Evolutionary conservation across 352 stramenopile species (phyloP), one percentile per base, ranked within the genome.

Genomic region (Phytophthora megakarya): DNA sequence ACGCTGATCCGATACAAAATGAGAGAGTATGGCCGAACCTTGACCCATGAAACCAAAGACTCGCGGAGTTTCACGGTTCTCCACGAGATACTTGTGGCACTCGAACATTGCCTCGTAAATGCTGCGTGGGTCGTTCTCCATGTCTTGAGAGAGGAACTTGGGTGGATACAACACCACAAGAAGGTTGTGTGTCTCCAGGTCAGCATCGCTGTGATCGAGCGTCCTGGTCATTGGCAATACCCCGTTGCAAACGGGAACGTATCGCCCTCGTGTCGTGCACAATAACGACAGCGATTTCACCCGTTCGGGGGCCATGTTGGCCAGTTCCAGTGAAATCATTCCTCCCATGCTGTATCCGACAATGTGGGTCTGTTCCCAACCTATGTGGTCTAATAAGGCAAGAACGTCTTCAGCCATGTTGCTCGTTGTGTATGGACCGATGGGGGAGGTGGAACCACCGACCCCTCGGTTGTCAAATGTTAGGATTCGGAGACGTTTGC

Each of bases 321-420:
- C 67, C 3, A 84, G 50, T 44, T 87, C 73, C 42, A 81, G 50
- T 5, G 78, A 66, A 38, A 83, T 78, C 78, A 86, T 84, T 12
- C 75, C 78, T 35, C 75, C 75, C 65, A 86, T 80, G 43, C 71
- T 78, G 63, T 70, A 73, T 44, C 76, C 74, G 19, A 80, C 65
- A 25, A 86, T 28, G 30, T 86, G 76, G 7, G 51, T 49, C 15
- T 64, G 55, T 13, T 55, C 30, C 76, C 76, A 86, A n/a, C 60
- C 57, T 3, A 86, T 30, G 42, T 83, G 63, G 25, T 78, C 66
- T 62, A 83, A 51, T n/a, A 85, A 45, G n/a, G 65, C 59, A 3
- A 85, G 50, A 9, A 56, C 50, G 23, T 85, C 76, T 49, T 79
- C 53, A 4, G 73, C 76, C 70, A 85, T 76, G 38, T 71, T 70